Evolutionary conservation across 306 rosid genomes (phyloP), one percentile per base, ranked within the genome.

Genomic region (Datisca glomerata): DNA sequence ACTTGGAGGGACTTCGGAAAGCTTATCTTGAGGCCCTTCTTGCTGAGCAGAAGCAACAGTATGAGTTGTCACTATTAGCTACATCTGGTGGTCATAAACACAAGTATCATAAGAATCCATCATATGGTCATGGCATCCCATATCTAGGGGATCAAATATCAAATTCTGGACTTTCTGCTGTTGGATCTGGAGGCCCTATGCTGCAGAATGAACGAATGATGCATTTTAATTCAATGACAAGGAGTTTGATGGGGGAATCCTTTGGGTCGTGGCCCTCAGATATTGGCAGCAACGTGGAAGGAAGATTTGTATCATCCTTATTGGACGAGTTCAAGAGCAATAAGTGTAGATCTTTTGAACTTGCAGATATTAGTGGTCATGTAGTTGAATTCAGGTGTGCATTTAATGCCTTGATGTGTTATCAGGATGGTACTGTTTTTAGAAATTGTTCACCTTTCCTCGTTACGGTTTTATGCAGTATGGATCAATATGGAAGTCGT

Each of bases 401-500:
- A 47, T 43, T 11, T 31, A 4, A 8, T 31, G n/a, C 13, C 36
- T 14, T 0, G n/a, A 14, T 31, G 9, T 31, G n/a, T 31, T n/a
- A 50, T 36, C 38, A 13, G 23, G 12, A 37, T 18, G 28, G 34
- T 10, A 36, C 24, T 9, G 9, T 25, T 25, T 47, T 27, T 47
- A 18, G 12, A 18, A 29, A 13, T 22, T 57, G 31, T 12, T 69
- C 23, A 22, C 57, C 8, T 49, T 49, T 47, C 20, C 53, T 51
- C 54, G 21, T 35, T 43, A 8, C 28, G 65, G 53, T 35, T 18
- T 45, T 14, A 16, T 84, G 81, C 76, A 89, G 98, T 55, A 89
- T 79, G 53, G 95, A 89, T 75, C 98, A 89, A 68, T 77, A 84
- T 61, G 98, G 98, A 44, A 89, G 98, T 66, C 98, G 98, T 51